A percentile compares a stretch with the other conserved stretches of the same genome.
Conservation (phyloP, 768 basidiomycete genomes). For the Kwoniella mangroviensis region DNA sequence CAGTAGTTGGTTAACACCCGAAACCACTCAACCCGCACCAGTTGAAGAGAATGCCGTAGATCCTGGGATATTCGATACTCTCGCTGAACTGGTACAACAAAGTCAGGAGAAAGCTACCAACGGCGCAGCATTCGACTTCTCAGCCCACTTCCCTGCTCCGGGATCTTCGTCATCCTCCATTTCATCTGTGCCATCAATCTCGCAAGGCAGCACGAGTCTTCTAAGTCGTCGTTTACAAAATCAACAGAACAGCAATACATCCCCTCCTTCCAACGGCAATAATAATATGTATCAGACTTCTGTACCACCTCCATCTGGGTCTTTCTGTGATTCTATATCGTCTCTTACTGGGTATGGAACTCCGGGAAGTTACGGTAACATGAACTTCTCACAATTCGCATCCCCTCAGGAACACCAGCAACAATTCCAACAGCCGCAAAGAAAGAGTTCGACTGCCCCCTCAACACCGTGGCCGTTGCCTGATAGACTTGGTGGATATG, state of each 20-base stretch:
- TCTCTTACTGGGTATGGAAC: constrained; percentile 8
- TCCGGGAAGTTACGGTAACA: constrained; percentile 15
- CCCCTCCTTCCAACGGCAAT: constrained; percentile 9
- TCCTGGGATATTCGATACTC: constrained; percentile 34
- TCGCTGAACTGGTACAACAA: constrained; percentile 43
- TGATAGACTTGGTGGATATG: constrained; percentile 31
- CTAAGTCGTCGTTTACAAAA: constrained; percentile 27
- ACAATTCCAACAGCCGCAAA: constrained; percentile 24
- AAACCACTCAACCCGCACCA: not conserved
- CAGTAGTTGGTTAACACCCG: constrained; percentile 17
- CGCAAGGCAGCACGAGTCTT: constrained; percentile 17
- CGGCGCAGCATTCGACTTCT: constrained; percentile 18
- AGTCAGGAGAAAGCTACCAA: constrained; percentile 25
- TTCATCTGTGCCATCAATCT: constrained; percentile 4
- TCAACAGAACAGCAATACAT: constrained; percentile 19
- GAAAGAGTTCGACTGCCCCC: constrained; percentile 4
- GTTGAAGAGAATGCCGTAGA: constrained; percentile 27
- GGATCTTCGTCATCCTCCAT: constrained; percentile 7
- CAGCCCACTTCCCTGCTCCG: constrained; percentile 10
- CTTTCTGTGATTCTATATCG: constrained; percentile 2
- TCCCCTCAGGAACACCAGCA: constrained; percentile 3
- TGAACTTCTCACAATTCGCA: constrained; percentile 11
- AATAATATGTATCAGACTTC: constrained; percentile 11
- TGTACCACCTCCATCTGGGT: constrained; percentile 15
- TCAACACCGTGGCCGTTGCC: constrained; percentile 33